A percentile compares a stretch with the other conserved stretches of the same genome.
phyloP scores from a whole-genome alignment of 2,329 filamentous ascomycete genomes.

The Coniochaeta ligniaria region DNA sequence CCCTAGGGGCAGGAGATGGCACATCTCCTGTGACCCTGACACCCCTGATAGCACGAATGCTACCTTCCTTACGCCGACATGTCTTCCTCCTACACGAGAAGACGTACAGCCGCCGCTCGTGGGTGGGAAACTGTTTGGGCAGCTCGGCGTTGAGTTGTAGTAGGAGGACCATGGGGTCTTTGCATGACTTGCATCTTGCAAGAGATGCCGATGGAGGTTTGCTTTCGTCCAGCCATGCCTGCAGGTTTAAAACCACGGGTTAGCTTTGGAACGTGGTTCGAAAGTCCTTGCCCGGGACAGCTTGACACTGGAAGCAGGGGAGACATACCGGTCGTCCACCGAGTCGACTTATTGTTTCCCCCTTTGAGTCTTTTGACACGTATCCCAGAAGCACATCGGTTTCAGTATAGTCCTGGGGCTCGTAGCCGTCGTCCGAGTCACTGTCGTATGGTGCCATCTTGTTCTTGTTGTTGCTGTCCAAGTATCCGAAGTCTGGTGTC shows the following conservation, averaged over 20 bases:
- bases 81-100: constrained; percentile 72
- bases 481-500: not conserved
- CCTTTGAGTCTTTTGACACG: constrained; percentile 68
- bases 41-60: constrained; percentile 67
- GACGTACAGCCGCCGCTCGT: constrained; percentile 83
- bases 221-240: constrained; percentile 79
- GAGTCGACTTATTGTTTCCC: constrained; percentile 80
- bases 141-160: constrained; percentile 89
- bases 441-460: constrained; percentile 76
- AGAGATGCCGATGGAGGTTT: constrained; percentile 67
- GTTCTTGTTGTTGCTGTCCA: not conserved
- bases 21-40: constrained; percentile 47
- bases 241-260: constrained; percentile 3
- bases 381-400: constrained; percentile 90
- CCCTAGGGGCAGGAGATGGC: constrained; percentile 10
- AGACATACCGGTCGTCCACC: constrained; percentile 75
- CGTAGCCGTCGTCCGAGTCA: constrained; percentile 69
- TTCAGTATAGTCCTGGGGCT: constrained; percentile 58
- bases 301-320: not conserved
- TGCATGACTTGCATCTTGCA: constrained; percentile 83
- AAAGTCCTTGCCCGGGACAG: not conserved
- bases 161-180: constrained; percentile 72
- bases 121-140: constrained; percentile 75
- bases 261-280: constrained; percentile 7
- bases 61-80: constrained; percentile 78